Evolutionary conservation across 305 asterid species (phyloP).

Genomic region (Solanum hybrid): DNA sequence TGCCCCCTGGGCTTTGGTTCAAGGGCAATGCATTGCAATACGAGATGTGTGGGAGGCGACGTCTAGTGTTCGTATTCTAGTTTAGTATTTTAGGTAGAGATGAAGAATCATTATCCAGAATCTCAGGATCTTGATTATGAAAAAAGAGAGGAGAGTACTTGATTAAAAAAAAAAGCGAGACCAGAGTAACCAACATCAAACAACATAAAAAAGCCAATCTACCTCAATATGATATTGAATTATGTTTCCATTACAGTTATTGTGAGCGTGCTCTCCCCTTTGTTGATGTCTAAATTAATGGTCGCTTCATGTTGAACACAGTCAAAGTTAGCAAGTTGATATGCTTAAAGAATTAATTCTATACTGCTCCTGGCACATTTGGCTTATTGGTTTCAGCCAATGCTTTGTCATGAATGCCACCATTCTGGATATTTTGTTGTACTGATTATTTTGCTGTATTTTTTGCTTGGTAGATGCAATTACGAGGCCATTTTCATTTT

Average conservation of each 20-base stretch:
- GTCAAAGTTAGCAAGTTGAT: background rate
- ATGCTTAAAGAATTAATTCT: background rate
- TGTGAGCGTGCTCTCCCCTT: background rate
- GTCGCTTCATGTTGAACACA: background rate
- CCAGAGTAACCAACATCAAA: background rate
- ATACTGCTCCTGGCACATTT: background rate
- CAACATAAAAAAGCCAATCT: background rate
- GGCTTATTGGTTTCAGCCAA: background rate
- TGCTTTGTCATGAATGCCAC: background rate
- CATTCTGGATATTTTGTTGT: background rate
- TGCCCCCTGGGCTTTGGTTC: background rate
- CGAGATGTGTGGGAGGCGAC: background rate
- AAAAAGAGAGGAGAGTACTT: background rate
- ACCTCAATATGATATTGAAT: background rate
- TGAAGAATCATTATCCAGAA: background rate
- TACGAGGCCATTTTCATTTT: slow-evolving; percentile 62
- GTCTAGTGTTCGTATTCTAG: background rate
- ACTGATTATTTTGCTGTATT: slow-evolving; percentile 18
- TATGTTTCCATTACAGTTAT: background rate
- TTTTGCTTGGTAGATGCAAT: slow-evolving; percentile 38
- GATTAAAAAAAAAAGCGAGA: background rate
- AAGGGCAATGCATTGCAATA: background rate
- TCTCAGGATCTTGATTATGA: background rate
- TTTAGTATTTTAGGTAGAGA: background rate
- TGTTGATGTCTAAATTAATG: background rate